Evolutionary conservation across 2,329 filamentous ascomycete genomes (phyloP), one percentile per base, ranked within the genome.

Genomic region (Ophiocordyceps camponoti-leonardi): DNA sequence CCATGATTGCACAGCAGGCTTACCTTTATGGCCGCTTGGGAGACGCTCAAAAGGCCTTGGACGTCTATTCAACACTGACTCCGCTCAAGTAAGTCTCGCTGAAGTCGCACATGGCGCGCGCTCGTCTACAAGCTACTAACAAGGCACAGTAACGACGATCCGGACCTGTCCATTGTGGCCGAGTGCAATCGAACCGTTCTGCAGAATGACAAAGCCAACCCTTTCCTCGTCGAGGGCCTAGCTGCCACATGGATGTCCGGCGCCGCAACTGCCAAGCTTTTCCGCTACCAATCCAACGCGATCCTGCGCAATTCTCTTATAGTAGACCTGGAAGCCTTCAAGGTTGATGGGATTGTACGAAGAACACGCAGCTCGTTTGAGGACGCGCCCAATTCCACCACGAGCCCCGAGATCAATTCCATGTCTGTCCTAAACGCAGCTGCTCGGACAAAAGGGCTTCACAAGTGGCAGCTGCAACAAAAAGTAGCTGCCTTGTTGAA

Each of bases 1-100:
- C 85, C 11, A 87, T 93, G 47, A 68, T 79, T 30, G 73, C 85
- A 22, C 86, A 92, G 61, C 80, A 86, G 55, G 73, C 83, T 23
- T 88, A 82, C 53, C 80, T 86, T 1, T 70, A 83, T 47, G 72
- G 74, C 2, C 77, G 73, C 51, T 60, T 83, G 49, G 83, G 82
- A 18, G 80, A 80, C 53, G 55, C 67, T 16, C 71, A 77, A 23
- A 80, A 87, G 52, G 83, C 83, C 0, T 67, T 72, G 43, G 67
- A 73, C 41, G 56, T 87, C 31, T 76, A 77, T 44, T 72, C 70
- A 45, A 72, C 70, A n/a, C 66, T 87, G 28, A 71, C 71, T n/a
- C 62, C 73, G 47, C 64, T 71, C 44, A 72, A 75, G 80, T 85
- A 65, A 59, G 78, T 61, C 33, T 7, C 31, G 22, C 28, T 8